Percentiles rank a stretch among this genome's conserved stretches.
Conservation (phyloP, 176 grass and related monocot species). For the Paspalum notatum region DNA sequence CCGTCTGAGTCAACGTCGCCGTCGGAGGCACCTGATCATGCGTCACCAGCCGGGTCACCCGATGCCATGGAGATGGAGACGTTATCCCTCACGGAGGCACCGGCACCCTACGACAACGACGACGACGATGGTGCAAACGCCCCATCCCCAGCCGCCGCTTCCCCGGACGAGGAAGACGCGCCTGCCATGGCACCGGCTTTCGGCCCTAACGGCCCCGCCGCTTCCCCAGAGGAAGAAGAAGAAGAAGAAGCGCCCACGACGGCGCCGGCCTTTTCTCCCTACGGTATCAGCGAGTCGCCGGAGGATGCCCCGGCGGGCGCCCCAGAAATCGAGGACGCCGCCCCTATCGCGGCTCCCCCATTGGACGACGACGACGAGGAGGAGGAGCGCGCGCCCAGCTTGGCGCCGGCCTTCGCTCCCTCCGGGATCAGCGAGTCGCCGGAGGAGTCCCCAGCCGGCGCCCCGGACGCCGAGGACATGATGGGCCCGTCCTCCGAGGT, state of each 20-base stretch:
- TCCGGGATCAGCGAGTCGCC: background rate
- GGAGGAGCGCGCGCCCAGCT: background rate
- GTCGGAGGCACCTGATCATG: background rate
- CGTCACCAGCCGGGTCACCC: background rate
- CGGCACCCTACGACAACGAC: background rate
- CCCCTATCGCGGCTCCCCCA: background rate
- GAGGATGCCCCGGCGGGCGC: constrained; percentile 30
- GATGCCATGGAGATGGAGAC: background rate
- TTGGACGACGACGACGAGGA: too few species aligned
- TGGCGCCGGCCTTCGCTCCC: background rate
- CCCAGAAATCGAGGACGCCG: background rate
- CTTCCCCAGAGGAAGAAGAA: constrained; percentile 1
- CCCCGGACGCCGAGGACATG: constrained; percentile 22
- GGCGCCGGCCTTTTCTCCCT: background rate
- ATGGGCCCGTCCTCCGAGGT: background rate
- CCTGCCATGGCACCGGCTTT: background rate
- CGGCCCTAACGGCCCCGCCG: background rate
- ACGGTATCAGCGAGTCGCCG: too few species aligned
- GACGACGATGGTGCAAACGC: background rate
- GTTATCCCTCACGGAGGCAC: background rate
- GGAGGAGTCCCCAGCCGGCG: constrained; percentile 21
- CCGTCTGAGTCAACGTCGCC: background rate
- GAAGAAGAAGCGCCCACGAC: background rate
- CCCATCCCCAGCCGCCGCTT: background rate
- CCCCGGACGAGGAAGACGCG: background rate